phyloP scores from a whole-genome alignment of 192 early-diverging fungal species.

The Ramicandelaber brevisporus region DNA sequence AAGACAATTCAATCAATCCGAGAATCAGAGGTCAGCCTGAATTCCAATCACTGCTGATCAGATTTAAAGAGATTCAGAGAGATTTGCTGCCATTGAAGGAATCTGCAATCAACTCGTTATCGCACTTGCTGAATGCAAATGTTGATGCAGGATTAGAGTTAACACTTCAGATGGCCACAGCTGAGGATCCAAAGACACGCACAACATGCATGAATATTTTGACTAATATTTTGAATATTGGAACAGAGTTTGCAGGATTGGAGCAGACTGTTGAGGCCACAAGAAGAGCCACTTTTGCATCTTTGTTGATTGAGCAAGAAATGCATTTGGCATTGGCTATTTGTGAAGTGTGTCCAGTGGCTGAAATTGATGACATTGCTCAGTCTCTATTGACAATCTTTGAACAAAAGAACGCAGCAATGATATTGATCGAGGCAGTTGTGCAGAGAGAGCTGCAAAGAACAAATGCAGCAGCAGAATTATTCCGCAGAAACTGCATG shows the following conservation, averaged over 20 bases:
- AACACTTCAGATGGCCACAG: constrained; percentile 70
- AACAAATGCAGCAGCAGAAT: constrained; percentile 55
- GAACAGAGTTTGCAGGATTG: constrained; percentile 62
- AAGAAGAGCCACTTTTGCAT: constrained; percentile 56
- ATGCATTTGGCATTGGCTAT: constrained; percentile 56
- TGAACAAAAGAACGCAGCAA: constrained; percentile 39
- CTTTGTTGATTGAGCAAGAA: constrained; percentile 39
- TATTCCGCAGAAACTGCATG: constrained; percentile 83
- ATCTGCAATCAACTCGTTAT: constrained; percentile 65
- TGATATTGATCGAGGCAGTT: constrained; percentile 50
- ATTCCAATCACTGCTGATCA: constrained; percentile 13
- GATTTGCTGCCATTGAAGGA: constrained; percentile 49
- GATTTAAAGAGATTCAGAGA: constrained; percentile 30
- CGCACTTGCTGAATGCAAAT: constrained; percentile 75
- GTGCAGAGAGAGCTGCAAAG: constrained; percentile 65
- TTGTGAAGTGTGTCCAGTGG: constrained; percentile 59
- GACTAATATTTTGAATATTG: constrained; percentile 70
- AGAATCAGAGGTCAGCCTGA: constrained; percentile 2
- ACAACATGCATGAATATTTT: constrained; percentile 82
- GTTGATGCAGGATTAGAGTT: constrained; percentile 78
- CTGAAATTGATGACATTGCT: constrained; percentile 75
- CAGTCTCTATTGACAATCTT: constrained; percentile 52
- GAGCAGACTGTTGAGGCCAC: constrained; percentile 45
- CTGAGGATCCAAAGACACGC: constrained; percentile 70
- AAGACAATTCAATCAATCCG: constrained; percentile 1